Evolutionary conservation across 2,329 filamentous ascomycete genomes (phyloP).

Genomic region (Cadophora gregata): DNA sequence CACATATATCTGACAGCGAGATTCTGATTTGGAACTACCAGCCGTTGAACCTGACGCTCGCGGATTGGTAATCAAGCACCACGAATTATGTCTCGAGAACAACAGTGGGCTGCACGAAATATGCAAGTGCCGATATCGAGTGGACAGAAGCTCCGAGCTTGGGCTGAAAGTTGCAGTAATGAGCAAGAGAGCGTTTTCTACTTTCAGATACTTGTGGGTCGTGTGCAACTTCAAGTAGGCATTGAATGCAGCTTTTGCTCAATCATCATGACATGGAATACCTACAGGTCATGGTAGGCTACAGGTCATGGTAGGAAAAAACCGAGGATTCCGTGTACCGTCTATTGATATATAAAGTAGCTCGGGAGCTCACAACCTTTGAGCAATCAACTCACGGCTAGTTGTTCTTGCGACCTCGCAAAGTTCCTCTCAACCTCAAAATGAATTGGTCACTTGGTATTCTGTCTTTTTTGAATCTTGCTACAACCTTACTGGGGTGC

Average conservation of each 20-base stretch:
- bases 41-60: conserved; percentile 4
- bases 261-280: neutral
- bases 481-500: conserved; percentile 5
- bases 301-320: neutral
- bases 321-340: too few relatives aligned
- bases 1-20: neutral
- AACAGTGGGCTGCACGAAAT: neutral
- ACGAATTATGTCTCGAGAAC: neutral
- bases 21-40: neutral
- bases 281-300: neutral
- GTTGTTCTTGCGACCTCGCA: too few relatives aligned
- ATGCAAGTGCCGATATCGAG: neutral
- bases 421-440: neutral
- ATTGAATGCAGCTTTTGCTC: neutral
- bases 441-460: neutral
- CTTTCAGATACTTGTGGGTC: neutral
- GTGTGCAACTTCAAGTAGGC: neutral
- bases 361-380: neutral
- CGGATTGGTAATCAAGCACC: conserved; percentile 11
- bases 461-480: neutral
- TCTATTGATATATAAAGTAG: neutral
- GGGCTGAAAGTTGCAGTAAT: neutral
- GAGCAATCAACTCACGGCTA: neutral
- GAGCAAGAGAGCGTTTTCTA: conserved; percentile 5
- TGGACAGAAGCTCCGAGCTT: neutral